Percentiles rank a stretch among this genome's conserved stretches.
These are phyloP conservation scores for Ceratocystis eucalypticola DNA, from an alignment of 2,329 filamentous ascomycete species.

Conservation along the genomic window DNA sequence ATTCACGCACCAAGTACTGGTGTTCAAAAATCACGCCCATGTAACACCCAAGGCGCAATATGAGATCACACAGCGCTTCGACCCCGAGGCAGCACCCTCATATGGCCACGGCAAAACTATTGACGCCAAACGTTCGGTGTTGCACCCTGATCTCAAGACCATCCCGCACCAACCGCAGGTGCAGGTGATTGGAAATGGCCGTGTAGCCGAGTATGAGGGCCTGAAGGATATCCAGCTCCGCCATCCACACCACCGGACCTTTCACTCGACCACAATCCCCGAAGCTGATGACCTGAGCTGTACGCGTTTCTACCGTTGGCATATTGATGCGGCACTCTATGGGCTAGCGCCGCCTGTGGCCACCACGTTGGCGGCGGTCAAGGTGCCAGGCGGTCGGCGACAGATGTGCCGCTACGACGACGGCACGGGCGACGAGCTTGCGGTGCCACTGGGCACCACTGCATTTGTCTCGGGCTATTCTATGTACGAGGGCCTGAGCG, in stretches of 20 bases:
- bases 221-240: conserved; percentile 52
- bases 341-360: conserved; percentile 60
- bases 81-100: conserved; percentile 45
- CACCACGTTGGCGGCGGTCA: conserved; percentile 60
- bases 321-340: conserved; percentile 68
- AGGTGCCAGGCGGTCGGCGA: conserved; percentile 50
- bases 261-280: conserved; percentile 53
- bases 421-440: conserved; percentile 49
- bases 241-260: conserved; percentile 66
- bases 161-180: conserved; percentile 68
- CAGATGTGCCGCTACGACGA: conserved; percentile 64
- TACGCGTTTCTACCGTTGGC: conserved; percentile 60
- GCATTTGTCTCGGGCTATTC: conserved; percentile 59
- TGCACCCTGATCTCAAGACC: conserved; percentile 69
- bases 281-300: conserved; percentile 35
- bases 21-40: conserved; percentile 54
- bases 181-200: conserved; percentile 67
- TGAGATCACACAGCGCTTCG: conserved; percentile 59
- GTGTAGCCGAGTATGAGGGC: conserved; percentile 56
- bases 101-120: conserved; percentile 69
- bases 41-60: conserved; percentile 59
- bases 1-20: conserved; percentile 54
- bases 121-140: conserved; percentile 48
- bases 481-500: conserved; percentile 55
- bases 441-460: conserved; percentile 61